Evolutionary conservation across 2,329 filamentous ascomycete genomes (phyloP).

Genomic region (Beauveria bassiana): DNA sequence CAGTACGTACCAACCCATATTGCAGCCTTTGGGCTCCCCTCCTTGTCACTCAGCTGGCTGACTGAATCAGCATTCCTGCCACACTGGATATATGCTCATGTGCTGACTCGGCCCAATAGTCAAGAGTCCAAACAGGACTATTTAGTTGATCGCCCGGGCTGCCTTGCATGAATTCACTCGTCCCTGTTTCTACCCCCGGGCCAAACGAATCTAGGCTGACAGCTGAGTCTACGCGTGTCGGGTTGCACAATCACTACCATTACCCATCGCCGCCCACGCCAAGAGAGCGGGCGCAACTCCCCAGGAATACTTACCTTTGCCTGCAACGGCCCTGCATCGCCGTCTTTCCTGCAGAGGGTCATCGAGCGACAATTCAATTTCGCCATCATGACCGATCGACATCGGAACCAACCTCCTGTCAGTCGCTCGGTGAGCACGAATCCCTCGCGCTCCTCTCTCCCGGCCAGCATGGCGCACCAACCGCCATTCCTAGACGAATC

Average conservation of each 20-base stretch:
- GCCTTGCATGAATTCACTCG: neutral
- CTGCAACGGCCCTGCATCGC: neutral
- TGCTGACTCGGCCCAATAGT: neutral
- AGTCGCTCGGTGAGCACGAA: conserved; percentile 38
- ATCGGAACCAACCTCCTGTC: conserved; percentile 31
- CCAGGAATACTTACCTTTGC: neutral
- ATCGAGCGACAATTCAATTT: neutral
- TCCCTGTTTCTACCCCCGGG: neutral
- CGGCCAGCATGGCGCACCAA: conserved; percentile 41
- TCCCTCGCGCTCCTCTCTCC: conserved; percentile 47
- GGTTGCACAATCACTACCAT: neutral
- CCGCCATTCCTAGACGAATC: conserved; percentile 45
- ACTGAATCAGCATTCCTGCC: neutral
- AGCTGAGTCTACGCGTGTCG: neutral
- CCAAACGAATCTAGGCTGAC: neutral
- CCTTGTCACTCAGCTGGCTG: neutral
- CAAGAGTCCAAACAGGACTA: too few species aligned
- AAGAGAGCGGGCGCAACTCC: neutral
- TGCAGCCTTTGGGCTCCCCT: neutral
- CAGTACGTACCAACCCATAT: neutral
- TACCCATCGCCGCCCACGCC: neutral
- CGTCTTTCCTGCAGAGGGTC: neutral
- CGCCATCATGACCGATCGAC: conserved; percentile 39
- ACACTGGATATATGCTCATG: neutral
- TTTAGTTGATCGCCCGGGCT: neutral